phyloP scores from a whole-genome alignment of 1,284 basidiomycete genomes.

The Anthracocystis setariae region DNA sequence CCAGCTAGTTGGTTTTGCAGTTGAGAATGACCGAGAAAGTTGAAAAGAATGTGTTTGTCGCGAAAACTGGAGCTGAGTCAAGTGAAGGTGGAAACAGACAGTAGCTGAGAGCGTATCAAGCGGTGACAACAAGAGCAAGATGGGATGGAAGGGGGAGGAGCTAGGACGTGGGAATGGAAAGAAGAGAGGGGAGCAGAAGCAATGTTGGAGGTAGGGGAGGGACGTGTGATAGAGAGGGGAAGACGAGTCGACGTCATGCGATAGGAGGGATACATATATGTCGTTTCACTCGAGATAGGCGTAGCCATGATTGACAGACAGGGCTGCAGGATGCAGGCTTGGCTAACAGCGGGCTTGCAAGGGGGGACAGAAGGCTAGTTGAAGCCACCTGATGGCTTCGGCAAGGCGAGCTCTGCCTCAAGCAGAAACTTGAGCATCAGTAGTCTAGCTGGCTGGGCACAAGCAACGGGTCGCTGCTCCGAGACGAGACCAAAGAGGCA shows the following conservation, averaged over 20 bases:
- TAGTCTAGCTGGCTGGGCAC: neutral
- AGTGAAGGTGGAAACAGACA: conserved; percentile 1
- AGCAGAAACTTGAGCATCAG: too few species aligned
- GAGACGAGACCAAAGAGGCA: conserved; percentile 12
- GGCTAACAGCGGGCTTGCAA: neutral
- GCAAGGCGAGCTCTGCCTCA: too few species aligned
- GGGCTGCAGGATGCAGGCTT: neutral
- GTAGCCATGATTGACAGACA: neutral
- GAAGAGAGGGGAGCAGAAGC: neutral
- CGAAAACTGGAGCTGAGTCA: neutral
- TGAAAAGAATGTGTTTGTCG: conserved; percentile 1
- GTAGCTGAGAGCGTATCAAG: conserved; percentile 1
- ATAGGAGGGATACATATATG: conserved; percentile 11
- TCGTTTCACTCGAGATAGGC: neutral
- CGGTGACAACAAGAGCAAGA: conserved; percentile 6
- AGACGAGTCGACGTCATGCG: neutral
- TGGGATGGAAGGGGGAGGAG: conserved; percentile 9
- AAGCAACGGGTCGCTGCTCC: too few species aligned
- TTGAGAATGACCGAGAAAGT: neutral
- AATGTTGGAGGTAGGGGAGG: conserved; percentile 5
- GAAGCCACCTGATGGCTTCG: conserved; percentile 4
- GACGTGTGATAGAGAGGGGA: conserved; percentile 1
- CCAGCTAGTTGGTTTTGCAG: neutral
- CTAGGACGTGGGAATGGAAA: neutral
- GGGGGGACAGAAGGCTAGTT: neutral